Percentiles rank a stretch among this genome's conserved stretches.
Evolutionary conservation across 1,139 yeast genomes (phyloP).

Genomic region (Ashbya aceris): DNA sequence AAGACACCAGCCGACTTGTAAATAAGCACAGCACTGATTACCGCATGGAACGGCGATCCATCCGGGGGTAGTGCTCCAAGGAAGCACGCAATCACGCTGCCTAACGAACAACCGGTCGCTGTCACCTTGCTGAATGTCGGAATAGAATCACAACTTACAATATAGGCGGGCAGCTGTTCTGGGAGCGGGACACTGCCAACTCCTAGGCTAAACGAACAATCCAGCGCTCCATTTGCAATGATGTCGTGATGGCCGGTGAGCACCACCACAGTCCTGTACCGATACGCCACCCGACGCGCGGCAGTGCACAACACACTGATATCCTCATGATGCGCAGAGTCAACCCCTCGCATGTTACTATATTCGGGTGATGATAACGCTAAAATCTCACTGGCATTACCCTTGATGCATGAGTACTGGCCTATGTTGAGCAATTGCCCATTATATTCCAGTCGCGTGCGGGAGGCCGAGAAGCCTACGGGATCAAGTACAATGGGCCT

Average conservation of each 20-base stretch:
- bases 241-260: constrained; percentile 53
- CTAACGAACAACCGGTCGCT: constrained; percentile 83
- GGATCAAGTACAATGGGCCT: constrained; percentile 78
- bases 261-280: constrained; percentile 56
- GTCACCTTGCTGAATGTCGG: constrained; percentile 65
- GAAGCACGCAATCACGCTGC: constrained; percentile 59
- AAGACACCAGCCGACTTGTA: constrained; percentile 58
- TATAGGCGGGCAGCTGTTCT: constrained; percentile 26
- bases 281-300: constrained; percentile 46
- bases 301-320: constrained; percentile 31
- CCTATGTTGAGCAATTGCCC: constrained; percentile 45
- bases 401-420: constrained; percentile 65
- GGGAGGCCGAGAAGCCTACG: constrained; percentile 83
- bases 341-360: constrained; percentile 66
- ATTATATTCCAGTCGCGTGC: constrained; percentile 44
- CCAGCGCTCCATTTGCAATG: constrained; percentile 35
- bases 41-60: constrained; percentile 38
- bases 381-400: constrained; percentile 76
- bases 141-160: constrained; percentile 50
- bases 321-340: constrained; percentile 38
- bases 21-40: constrained; percentile 47
- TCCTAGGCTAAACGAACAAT: constrained; percentile 19
- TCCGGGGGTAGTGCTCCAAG: constrained; percentile 37
- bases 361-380: constrained; percentile 35
- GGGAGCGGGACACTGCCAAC: constrained; percentile 18